phyloP scores from a whole-genome alignment of 352 stramenopile species.

The Pythium utonaiense region DNA sequence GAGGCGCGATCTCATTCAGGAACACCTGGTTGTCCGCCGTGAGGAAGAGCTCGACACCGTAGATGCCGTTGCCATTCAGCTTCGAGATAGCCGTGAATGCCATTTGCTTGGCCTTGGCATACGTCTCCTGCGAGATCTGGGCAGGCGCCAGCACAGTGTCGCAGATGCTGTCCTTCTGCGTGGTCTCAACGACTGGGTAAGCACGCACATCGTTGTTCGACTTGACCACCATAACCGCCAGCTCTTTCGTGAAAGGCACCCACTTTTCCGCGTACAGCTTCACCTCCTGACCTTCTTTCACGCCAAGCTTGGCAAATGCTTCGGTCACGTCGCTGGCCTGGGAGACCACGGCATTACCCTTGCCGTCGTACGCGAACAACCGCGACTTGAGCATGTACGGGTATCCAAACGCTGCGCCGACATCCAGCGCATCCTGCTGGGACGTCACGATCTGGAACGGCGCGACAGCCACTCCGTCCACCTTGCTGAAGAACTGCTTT shows the following conservation, averaged over 20 bases:
- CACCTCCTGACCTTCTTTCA: constrained; percentile 23
- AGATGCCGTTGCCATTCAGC: constrained; percentile 88
- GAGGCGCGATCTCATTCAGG: constrained; percentile 96
- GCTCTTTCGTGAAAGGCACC: constrained; percentile 95
- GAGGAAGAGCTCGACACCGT: constrained; percentile 98
- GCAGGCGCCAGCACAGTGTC: constrained; percentile 94
- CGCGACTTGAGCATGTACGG: constrained; percentile 98
- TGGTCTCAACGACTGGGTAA: constrained; percentile 97
- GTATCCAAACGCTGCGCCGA: constrained; percentile 81
- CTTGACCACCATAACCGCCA: constrained; percentile 97
- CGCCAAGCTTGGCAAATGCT: constrained; percentile 84
- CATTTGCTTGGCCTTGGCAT: constrained; percentile 50
- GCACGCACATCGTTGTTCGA: constrained; percentile 56
- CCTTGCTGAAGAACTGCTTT: constrained; percentile 85
- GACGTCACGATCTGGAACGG: constrained; percentile 55
- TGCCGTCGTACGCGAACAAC: constrained; percentile 95
- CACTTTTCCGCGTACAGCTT: constrained; percentile 95
- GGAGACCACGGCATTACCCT: constrained; percentile 94
- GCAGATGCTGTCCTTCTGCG: constrained; percentile 97
- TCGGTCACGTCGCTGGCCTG: constrained; percentile 66
- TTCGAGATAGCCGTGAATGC: constrained; percentile 67
- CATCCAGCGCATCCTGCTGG: constrained; percentile 32
- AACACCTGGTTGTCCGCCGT: constrained; percentile 85
- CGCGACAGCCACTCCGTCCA: constrained; percentile 47
- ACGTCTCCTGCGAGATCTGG: constrained; percentile 39